Evolutionary conservation across 106 monocot species (phyloP), one percentile per base, ranked within the genome.

Genomic region (Dendrobium chrysotoxum): DNA sequence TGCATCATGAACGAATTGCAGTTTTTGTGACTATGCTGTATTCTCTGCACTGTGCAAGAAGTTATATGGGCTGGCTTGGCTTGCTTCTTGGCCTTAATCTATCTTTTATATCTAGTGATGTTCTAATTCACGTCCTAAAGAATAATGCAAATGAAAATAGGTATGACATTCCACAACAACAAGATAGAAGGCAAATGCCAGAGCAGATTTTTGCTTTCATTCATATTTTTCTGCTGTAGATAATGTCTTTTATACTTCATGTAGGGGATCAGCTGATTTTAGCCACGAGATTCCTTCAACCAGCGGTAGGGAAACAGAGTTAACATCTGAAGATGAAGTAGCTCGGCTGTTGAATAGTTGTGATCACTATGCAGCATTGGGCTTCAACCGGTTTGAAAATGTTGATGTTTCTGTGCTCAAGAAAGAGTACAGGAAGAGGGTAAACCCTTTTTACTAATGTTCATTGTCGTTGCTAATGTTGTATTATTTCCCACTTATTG

Each of bases 271-370:
- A 25, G 72, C 75, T 47, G 90, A 89, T 50, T 78, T 81, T 41
- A 28, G 80, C 70, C 26, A 82, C 46, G 91, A 89, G 28, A 72
- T 85, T 73, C 84, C 95, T 44, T 99, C 99, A 82, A 95, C 99
- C 17, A 99, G 99, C 88, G 99, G 95, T 45, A 46, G 78, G 67
- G 92, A 91, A 50, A 66, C 84, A 80, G 98, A 99, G 75, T 77
- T 95, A 26, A 93, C 88, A 79, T 91, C 99, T 80, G 99, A 99
- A 84, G 87, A 88, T 82, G 99, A 99, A 92, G 88, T 99, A 89
- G n/a, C 70, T 45, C 83, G 95, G 57, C 78, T 99, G 78, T 83
- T 99, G 64, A 95, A 87, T 67, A 93, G 99, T 77, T 81, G 75
- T 82, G 99, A 99, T 86, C 95, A 95, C 79, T 99, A 99, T 85